Evolutionary conservation across 192 early-diverging fungal species (phyloP), one percentile per base, ranked within the genome.

Genomic region (Backusella liffmaniae): DNA sequence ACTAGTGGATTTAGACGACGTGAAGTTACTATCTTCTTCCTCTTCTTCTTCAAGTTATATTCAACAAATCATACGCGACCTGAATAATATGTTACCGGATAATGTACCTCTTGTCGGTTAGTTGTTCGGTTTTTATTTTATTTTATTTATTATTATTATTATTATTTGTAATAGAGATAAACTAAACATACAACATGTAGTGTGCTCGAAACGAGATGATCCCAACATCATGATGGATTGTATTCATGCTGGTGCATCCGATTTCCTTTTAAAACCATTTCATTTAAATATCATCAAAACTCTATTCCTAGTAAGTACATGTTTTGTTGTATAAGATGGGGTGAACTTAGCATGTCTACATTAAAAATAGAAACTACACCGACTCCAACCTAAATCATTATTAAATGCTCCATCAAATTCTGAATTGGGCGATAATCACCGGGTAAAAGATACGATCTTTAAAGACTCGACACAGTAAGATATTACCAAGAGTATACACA

Each of bases 261-360:
- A 89, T 73, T 86, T 83, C 59, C 65, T 89, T 42, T 41, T 87
- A 39, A 87, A 86, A 76, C 88, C 88, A 15, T 72, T 89, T 23
- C 71, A 79, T 29, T 67, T 82, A 41, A 78, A 86, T 62, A 83
- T 82, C 5, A 78, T 85, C n/a, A 83, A 84, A 70, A 87, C 88
- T 12, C 30, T 89, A 29, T 89, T 87, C 71, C 74, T 89, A 77
- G 88, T 87, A 79, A 81, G 77, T 32, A 32, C 32, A 32, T 32
- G 32, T 32, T 32, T 32, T 32, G 32, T 32, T 3, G 32, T 32
- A 0, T 3, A 32, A 32, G 32, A 32, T 32, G 32, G 32, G 32
- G 32, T 2, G 32, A 3, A 32, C 32, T 32, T 32, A 32, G 32
- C 32, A 32, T 32, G 3, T 32, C 32, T 32, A 62, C 8, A 29